These are phyloP conservation scores for Barnettozyma populi DNA, from an alignment of 805 yeast genomes.

Conservation along the genomic window DNA sequence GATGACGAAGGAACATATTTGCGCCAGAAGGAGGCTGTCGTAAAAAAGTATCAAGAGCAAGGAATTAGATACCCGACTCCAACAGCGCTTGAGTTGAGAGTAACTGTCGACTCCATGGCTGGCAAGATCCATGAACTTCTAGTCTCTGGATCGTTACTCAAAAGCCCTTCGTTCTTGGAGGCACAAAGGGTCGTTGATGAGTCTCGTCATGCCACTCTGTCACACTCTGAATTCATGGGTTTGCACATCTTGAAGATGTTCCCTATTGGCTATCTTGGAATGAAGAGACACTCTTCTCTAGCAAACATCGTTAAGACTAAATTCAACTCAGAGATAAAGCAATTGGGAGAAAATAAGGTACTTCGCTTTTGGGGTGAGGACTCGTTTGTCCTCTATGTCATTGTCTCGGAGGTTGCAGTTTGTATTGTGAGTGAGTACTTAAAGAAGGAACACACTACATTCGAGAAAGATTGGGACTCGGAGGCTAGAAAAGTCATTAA, in stretches of 20 bases:
- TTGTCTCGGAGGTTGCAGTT: conserved; percentile 58
- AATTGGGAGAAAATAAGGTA: conserved; percentile 35
- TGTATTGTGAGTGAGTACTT: conserved; percentile 45
- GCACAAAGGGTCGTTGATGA: conserved; percentile 38
- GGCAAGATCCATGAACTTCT: conserved; percentile 28
- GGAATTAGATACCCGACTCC: conserved; percentile 4
- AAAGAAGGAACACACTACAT: conserved; percentile 30
- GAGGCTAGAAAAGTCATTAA: neutral
- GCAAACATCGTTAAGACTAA: conserved; percentile 36
- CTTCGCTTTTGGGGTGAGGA: conserved; percentile 56
- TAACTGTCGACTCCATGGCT: conserved; percentile 22
- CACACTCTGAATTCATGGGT: conserved; percentile 35
- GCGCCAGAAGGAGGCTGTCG: neutral
- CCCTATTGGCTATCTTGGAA: conserved; percentile 58
- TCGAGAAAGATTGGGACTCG: neutral
- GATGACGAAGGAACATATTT: neutral
- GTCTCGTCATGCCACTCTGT: conserved; percentile 39
- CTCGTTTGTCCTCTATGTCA: conserved; percentile 50
- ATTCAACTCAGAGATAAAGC: conserved; percentile 28
- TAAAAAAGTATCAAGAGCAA: conserved; percentile 3
- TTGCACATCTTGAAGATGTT: conserved; percentile 39
- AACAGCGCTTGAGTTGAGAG: conserved; percentile 9
- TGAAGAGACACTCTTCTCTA: conserved; percentile 48
- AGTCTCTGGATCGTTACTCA: conserved; percentile 35
- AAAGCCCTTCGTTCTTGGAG: conserved; percentile 36